Base-by-base conservation (phyloP, 2,329 filamentous ascomycete species). In the Fusarium sp. region DNA sequence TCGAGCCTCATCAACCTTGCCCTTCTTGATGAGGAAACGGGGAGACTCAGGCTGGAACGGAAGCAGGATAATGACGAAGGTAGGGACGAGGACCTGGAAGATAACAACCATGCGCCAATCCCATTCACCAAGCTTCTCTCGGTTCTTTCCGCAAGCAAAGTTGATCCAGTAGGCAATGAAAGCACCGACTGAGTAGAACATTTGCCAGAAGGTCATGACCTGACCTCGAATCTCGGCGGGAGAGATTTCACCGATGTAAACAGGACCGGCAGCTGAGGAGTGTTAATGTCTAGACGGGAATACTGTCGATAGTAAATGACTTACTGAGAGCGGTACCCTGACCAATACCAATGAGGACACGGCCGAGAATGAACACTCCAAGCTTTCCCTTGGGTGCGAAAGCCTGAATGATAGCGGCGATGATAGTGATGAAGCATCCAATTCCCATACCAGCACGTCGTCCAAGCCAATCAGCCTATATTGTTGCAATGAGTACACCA, bases 91-190 rank as follows among this genome's bases (percentile, higher is more conserved):
- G 51, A 92, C 83, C 79, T 93, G 91, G 83, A 92, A 92, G 67
- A 93, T 88, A 67, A 92, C 87, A 16, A 92, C 88, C 82, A 92
- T 87, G 73, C 86, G 88, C 90, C 90, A 92, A 78, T 92, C 90
- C 91, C 90, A 92, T 71, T 93, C 83, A 41, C 90, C 90, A 7
- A 92, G 84, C 44, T 72, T 81, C 44, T 80, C 72, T 45, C 82
- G 81, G 78, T 91, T 81, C 74, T 88, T 83, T 37, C 84, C 84
- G 76, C 87, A 88, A 18, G 85, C 90, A 71, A 86, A 92, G 77
- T 89, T 89, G 75, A 92, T 87, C 89, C 78, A 79, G 73, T 78
- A 79, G 14, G 77, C 76, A 51, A 79, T 77, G 63, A 90, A 90
- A 16, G 83, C 86, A 24, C 88, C 88, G 49, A 90, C 88, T 1